phyloP scores from a whole-genome alignment of 75 land plant species.

The Pinus albicaulis region DNA sequence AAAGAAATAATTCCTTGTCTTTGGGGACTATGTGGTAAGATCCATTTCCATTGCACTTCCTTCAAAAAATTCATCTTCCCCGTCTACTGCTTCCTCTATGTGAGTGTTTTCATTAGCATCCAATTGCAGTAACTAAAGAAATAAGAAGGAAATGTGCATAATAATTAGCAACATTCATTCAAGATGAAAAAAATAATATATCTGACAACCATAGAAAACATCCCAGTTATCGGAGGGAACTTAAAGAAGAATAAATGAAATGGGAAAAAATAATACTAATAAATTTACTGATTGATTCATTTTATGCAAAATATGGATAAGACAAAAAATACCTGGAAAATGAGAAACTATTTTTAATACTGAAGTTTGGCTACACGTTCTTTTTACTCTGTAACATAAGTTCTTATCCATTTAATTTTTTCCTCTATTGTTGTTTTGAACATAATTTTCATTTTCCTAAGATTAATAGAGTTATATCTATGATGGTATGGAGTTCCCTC shows the following conservation, averaged over 20 bases:
- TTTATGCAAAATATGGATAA: not conserved
- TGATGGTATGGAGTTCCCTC: slow-evolving; percentile 62
- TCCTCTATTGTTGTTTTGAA: slow-evolving; percentile 98
- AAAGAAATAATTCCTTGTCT: slow-evolving; percentile 51
- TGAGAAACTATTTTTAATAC: slow-evolving; percentile 92
- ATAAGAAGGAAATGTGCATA: not conserved
- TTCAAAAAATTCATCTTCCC: slow-evolving; percentile 13
- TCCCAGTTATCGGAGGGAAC: not conserved
- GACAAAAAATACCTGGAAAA: slow-evolving; percentile 71
- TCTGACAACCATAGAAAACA: not conserved
- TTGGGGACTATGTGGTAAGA: slow-evolving; percentile 37
- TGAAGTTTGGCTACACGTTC: slow-evolving; percentile 97
- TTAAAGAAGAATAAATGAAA: not conserved
- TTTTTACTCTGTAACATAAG: slow-evolving; percentile 96
- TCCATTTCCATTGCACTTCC: slow-evolving; percentile 31
- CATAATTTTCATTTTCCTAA: slow-evolving; percentile 94
- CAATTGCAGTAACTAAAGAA: slow-evolving; percentile 77
- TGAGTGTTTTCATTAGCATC: slow-evolving; percentile 63
- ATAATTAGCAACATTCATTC: not conserved
- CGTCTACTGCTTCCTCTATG: slow-evolving; percentile 26
- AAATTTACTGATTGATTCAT: not conserved
- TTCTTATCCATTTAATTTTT: slow-evolving; percentile 84
- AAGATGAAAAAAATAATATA: not conserved
- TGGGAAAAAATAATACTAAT: not conserved
- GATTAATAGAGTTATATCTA: slow-evolving; percentile 88